Evolutionary conservation across 345 rosid species (phyloP).

Genomic region (Heritiera fomes): DNA sequence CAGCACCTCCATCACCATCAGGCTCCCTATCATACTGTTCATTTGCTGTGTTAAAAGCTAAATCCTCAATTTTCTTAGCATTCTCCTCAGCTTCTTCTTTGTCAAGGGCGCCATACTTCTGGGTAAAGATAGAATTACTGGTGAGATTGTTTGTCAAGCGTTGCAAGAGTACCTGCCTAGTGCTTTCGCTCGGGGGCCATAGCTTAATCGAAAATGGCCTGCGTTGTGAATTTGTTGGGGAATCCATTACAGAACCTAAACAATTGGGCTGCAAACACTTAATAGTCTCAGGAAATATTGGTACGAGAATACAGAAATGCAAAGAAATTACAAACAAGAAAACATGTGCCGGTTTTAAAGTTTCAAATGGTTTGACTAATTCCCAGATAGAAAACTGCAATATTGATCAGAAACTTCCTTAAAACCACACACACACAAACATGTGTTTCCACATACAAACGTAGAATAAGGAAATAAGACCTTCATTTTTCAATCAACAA

Average conservation of each 20-base stretch:
- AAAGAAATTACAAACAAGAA: neutral
- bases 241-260: slow-evolving; percentile 53
- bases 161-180: slow-evolving; percentile 65
- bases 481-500: no score
- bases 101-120: slow-evolving; percentile 73
- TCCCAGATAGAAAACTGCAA: neutral
- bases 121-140: slow-evolving; percentile 74
- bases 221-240: slow-evolving; percentile 50
- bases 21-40: slow-evolving; percentile 86
- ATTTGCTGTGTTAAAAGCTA: slow-evolving; percentile 56
- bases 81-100: slow-evolving; percentile 73
- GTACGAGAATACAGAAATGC: neutral
- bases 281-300: neutral
- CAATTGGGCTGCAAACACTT: neutral
- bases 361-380: neutral
- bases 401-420: slow-evolving; percentile 5
- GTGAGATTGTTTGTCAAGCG: slow-evolving; percentile 73
- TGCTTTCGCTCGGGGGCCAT: slow-evolving; percentile 87
- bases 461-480: neutral
- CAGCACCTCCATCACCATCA: slow-evolving; percentile 93
- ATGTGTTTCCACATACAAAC: neutral
- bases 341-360: neutral
- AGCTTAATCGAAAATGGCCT: slow-evolving; percentile 71
- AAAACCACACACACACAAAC: neutral
- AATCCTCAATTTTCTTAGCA: slow-evolving; percentile 76